Evolutionary conservation across 768 basidiomycete genomes (phyloP), one percentile per base, ranked within the genome.

Genomic region (Phylloporus rhodoxanthus): DNA sequence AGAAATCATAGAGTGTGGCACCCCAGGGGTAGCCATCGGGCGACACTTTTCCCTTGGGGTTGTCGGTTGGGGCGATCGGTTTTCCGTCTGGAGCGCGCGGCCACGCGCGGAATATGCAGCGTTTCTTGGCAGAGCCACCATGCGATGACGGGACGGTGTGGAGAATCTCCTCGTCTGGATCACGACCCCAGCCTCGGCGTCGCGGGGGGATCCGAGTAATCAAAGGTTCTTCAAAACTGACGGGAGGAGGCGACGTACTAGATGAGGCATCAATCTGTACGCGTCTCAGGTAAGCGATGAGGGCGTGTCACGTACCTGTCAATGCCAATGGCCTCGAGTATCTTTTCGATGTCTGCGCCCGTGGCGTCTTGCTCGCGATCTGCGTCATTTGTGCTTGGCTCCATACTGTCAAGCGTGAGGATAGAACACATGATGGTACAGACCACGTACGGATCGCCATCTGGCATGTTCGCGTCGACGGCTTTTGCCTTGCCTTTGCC

Each of bases 1-100:
- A 68, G 30, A 68, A 45, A 30, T 69, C 67, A 29, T 55, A 62
- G 10, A 68, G 44, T 8, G 66, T 67, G 0, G 53, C 64, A 4
- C 54, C 66, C 67, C 67, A 68, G 8, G 51, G 40, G 33, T 54
- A 55, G 0, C 57, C 58, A 10, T 62, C 63, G 0, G 55, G 58
- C 2, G 59, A 57, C 5, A 50, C 6, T 36, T 45, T 68, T 1
- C 66, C 67, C 4, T 3, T 38, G 13, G 14, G 4, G 1, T 30
- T 20, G 1, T 28, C 40, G 8, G 3, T 28, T 2, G 33, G 37
- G 2, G 19, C 1, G 13, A 68, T 23, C 4, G 1, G 5, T 9
- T 47, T 43, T 1, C 67, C 65, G 0, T 55, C 42, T 0, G 57
- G 57, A 25, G 56, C 45, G 25, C 66, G 65, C 1, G 65, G 63